Percentiles rank a stretch among this genome's conserved stretches.
Evolutionary conservation across 495 filamentous ascomycete genomes (phyloP).

Genomic region (Amphirosellinia nigrospora): DNA sequence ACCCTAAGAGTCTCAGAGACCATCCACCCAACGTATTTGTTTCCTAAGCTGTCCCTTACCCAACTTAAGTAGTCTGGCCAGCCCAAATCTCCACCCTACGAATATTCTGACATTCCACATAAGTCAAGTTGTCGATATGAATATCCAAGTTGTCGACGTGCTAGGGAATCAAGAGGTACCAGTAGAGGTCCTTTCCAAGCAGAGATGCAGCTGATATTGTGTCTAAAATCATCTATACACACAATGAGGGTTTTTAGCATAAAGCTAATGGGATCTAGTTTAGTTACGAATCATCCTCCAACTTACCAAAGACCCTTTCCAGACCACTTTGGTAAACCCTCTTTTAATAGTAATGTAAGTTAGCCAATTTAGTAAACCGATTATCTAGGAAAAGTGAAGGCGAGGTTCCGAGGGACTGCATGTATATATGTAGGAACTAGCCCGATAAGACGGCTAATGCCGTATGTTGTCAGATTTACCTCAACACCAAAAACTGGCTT

Average conservation of each 20-base stretch:
- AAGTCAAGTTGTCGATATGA: neutral
- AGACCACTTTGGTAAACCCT: neutral
- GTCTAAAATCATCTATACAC: no score
- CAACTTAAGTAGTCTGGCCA: no score
- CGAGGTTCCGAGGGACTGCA: slow-evolving; percentile 12
- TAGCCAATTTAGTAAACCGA: neutral
- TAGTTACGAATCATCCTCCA: slow-evolving; percentile 5
- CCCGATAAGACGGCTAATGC: neutral
- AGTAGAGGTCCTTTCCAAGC: no score
- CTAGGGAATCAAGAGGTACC: neutral
- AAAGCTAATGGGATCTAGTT: neutral
- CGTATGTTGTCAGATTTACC: slow-evolving; percentile 1
- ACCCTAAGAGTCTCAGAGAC: neutral
- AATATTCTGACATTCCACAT: no score
- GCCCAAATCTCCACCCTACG: no score
- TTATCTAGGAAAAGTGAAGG: slow-evolving; percentile 1
- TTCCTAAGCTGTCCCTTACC: no score
- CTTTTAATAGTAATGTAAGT: neutral
- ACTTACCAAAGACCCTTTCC: slow-evolving; percentile 2
- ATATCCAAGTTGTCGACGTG: neutral
- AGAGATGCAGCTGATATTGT: no score
- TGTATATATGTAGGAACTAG: neutral
- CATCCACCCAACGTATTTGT: neutral
- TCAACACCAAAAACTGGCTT: neutral
- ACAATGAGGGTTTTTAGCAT: neutral